phyloP scores from a whole-genome alignment of 2,329 filamentous ascomycete genomes.

The Alternaria brassicicola region DNA sequence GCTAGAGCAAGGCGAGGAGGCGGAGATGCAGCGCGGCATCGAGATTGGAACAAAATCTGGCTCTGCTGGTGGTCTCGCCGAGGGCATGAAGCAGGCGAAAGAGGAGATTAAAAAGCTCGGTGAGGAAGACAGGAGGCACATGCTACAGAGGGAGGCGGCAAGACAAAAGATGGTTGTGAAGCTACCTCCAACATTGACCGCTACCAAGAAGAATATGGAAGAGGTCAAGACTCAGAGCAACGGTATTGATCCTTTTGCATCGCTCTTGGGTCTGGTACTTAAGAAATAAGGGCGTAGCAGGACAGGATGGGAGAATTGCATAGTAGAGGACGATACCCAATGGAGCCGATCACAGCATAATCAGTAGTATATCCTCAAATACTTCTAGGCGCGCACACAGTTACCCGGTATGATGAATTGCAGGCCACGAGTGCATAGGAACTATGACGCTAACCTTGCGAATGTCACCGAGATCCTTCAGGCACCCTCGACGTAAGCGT shows the following conservation, averaged over 20 bases:
- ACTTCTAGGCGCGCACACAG: background rate
- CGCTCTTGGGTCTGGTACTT: background rate
- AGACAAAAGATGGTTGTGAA: background rate
- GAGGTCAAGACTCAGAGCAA: background rate
- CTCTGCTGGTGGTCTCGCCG: background rate
- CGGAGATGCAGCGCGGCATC: background rate
- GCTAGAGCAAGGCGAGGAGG: background rate
- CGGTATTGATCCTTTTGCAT: conserved; percentile 4
- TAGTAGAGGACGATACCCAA: background rate
- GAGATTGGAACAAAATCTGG: background rate
- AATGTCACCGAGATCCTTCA: background rate
- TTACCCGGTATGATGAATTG: background rate
- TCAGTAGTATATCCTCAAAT: background rate
- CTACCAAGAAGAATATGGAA: background rate
- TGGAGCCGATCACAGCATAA: background rate
- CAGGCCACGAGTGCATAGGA: background rate
- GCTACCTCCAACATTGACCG: background rate
- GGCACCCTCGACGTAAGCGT: background rate
- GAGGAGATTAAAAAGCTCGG: background rate
- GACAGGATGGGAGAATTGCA: background rate
- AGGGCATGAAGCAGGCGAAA: background rate
- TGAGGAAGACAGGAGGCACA: background rate
- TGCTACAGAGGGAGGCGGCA: background rate
- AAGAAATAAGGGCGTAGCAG: background rate
- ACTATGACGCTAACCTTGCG: background rate